Evolutionary conservation across 2,329 filamentous ascomycete genomes (phyloP), one percentile per base, ranked within the genome.

Genomic region (Clarireedia paspali): DNA sequence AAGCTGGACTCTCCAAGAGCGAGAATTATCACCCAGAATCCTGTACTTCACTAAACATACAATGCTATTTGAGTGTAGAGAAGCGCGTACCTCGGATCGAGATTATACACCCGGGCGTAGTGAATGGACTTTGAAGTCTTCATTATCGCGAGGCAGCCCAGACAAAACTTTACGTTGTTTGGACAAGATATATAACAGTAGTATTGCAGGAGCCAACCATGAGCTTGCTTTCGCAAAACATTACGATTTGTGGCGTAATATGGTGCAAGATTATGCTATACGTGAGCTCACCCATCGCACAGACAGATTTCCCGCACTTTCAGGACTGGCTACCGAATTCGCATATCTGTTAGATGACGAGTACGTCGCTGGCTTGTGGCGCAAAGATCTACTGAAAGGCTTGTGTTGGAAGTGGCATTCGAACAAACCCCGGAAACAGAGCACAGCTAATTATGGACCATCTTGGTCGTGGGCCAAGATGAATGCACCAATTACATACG

Each of bases 31-130:
- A 12, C 57, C 59, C 14, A 47, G 57, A 7, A 48, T 59, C 3
- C 30, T 60, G 6, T 36, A 59, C 26, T 60, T 60, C 54, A 67
- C 66, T 6, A 55, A 53, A 34, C 26, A 57, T 17, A 47, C 42
- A 12, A 39, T 58, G 24, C 38, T 56, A 3, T 58, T 50, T 9
- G 53, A 56, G 30, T 58, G 57, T 23, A 30, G 46, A 26, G 53
- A 51, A 23, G 47, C 47, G 40, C 38, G 40, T 20, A 38, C 15
- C 45, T 49, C 50, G 6, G 50, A 57, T 24, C 38, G 50, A 15
- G 24, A n/a, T 27, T 27, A 45, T 51, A 23, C 14, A 34, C 6
- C 17, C 6, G 10, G 34, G n/a, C 34, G 14, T 17, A 55, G 34
- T 7, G 10, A 52, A 17, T 55, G 47, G 47, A 34, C 24, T 27